Evolutionary conservation across 2,329 filamentous ascomycete genomes (phyloP), one percentile per base, ranked within the genome.

Genomic region (Ceratocystis colombiana): DNA sequence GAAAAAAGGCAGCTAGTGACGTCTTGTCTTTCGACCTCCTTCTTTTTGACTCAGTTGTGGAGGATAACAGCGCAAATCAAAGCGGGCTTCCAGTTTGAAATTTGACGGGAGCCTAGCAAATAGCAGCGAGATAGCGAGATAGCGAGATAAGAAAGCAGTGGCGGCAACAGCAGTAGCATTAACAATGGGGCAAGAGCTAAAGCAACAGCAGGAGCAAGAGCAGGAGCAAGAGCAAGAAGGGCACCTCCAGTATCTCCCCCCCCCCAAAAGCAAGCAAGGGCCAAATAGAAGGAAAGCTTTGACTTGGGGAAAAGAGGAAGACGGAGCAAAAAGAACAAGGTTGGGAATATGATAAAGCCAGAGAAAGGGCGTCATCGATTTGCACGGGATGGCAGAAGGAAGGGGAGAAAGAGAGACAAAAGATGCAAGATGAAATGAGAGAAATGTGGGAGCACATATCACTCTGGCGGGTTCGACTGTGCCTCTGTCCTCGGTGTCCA

Each of bases 1-100:
- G 28, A 59, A 57, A 57, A 59, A 59, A 59, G 55, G 55, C 55
- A 33, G 15, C 55, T 59, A 59, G 33, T 59, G 55, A 59, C 55
- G 55, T 59, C 55, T 59, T 33, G 55, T 59, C 55, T 37, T 59
- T 28, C 10, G 37, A 41, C 37, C 55, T 28, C 33, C 33, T 17
- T 28, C n/a, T 59, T 28, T 37, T 59, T 59, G 25, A 59, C 55
- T 59, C 55, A 33, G 55, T n/a, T 12, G 28, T n/a, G 30, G 28
- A 8, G 37, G 55, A 59, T 59, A 59, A 37, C 55, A 33, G 55
- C 30, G 37, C 61, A 15, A 46, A 62, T 30, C 61, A 62, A 45
- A 46, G 37, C 44, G 37, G 61, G 57, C n/a, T 61, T n/a, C 8
- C 5, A 20, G 12, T 20, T 59, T 59, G 2, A n/a, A 30, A 22